Base-by-base conservation (phyloP, 192 early-diverging fungal genomes). In the Coemansia reversa region DNA sequence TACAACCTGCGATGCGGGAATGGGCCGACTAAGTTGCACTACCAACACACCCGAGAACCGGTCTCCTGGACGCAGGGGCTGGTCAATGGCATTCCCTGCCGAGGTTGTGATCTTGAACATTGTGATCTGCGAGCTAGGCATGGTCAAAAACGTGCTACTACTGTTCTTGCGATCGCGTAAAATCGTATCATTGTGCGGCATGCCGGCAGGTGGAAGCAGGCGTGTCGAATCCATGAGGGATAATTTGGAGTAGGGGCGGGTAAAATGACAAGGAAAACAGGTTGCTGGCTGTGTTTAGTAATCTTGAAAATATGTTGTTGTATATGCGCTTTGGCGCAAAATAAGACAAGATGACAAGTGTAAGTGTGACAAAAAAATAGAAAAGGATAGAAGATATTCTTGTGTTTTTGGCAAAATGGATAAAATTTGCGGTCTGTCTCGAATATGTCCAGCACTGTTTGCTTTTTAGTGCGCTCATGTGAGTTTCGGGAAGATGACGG, bases 91-190 rank as follows among this genome's bases (percentile, higher is more conserved):
- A 32, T 75, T 75, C 48, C 78, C 78, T 19, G 69, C 55, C 57
- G 78, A 80, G 7, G 65, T 67, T 4, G 78, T 74, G 54, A 80
- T 53, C 69, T 66, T 80, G 62, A 80, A 75, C 23, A 75, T 50
- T 54, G 68, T 53, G 19, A 80, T 75, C 18, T 74, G 64, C 5
- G 62, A 27, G 62, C 32, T 39, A 18, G 64, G 33, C 72, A 65
- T 74, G 24, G 22, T 29, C 25, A 58, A 5, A n/a, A 51, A 29
- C 18, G 52, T 55, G 58, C 63, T 61, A 45, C 39, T 45, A 58
- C 48, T 58, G 35, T 57, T 18, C 47, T 68, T 74, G 53, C 67
- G 63, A 28, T 65, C 59, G 45, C 76, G 66, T 7, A 60, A 47
- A 39, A 64, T 29, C n/a, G 7, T 16, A 22, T 29, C 63, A n/a